Base-by-base conservation (phyloP, 352 stramenopile genomes). In the Globisporangium cylindrosporum region DNA sequence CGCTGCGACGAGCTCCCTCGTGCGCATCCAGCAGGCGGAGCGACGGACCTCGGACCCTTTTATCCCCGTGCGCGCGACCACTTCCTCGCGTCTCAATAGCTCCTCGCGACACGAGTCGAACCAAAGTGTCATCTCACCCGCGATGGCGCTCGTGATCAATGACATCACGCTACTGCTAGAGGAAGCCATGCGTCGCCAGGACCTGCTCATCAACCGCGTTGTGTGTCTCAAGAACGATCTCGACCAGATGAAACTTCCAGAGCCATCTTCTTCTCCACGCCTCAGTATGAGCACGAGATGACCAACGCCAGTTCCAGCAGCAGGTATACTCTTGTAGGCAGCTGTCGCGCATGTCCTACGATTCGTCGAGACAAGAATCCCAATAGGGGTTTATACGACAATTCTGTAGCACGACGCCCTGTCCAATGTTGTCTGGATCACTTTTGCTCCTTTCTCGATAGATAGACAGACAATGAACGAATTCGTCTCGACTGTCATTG, bases 141-240 rank as follows among this genome's bases (percentile, higher is more conserved):
- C 56, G 9, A 88, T 88, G 76, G 72, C 67, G 7, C 71, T 80
- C 55, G 69, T 78, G 72, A 78, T 89, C 64, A 70, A 53, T 3
- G 81, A 89, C 29, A 75, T 78, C 34, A 62, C 70, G 10, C 65
- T 74, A 1, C 43, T 85, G 22, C 63, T 88, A 1, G 77, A 88
- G 54, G 79, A 87, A 69, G 72, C 76, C 29, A 78, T 67, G 51
- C 77, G 77, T 12, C 70, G 79, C 32, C 81, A 89, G 51, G 75
- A 87, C 14, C 59, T 77, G 68, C 67, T 89, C 7, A 57, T 87
- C 27, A 73, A 65, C 20, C 75, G 76, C 62, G 67, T 89, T 38
- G 14, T 74, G 25, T 73, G 68, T 7, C 66, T 87, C 24, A 78
- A 82, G 56, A 72, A 70, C 41, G 73, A 75, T 20, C 34, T 89